A percentile compares a stretch with the other conserved stretches of the same genome.
phyloP scores from a whole-genome alignment of 78 protist genomes.

The Tieghemostelium lacteum region DNA sequence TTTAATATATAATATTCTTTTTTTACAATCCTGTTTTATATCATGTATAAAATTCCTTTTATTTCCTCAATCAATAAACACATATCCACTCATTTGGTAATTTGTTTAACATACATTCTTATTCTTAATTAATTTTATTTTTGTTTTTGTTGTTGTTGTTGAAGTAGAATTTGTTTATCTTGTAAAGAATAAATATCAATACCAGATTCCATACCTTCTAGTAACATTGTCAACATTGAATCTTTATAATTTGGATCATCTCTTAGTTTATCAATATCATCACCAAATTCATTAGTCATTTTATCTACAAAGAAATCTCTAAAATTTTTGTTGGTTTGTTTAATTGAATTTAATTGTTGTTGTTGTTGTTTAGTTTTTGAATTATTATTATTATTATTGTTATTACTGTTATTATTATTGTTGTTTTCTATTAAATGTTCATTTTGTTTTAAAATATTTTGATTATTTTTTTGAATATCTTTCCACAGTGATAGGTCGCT shows the following conservation, averaged over 20 bases:
- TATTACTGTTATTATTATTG: neutral
- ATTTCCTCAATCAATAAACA: too few relatives aligned
- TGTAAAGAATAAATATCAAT: slow-evolving; percentile 39
- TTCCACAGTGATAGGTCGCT: slow-evolving; percentile 72
- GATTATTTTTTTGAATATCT: slow-evolving; percentile 55
- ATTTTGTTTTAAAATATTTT: slow-evolving; percentile 1
- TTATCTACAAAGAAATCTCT: slow-evolving; percentile 61
- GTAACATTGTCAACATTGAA: slow-evolving; percentile 36
- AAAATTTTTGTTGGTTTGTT: slow-evolving; percentile 29
- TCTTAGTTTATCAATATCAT: slow-evolving; percentile 69
- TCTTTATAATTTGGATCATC: slow-evolving; percentile 50
- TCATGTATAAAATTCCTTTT: too few relatives aligned
- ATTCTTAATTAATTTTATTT: too few relatives aligned
- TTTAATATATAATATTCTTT: too few relatives aligned
- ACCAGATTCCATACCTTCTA: slow-evolving; percentile 72
- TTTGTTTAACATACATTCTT: neutral
- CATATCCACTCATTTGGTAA: too few relatives aligned
- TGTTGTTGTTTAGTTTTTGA: slow-evolving; percentile 11
- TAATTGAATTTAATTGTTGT: neutral
- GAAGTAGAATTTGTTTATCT: slow-evolving; percentile 32
- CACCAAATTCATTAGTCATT: slow-evolving; percentile 75
- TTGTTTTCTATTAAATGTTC: slow-evolving; percentile 12
- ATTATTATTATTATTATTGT: slow-evolving; percentile 1
- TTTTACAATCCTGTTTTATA: too few relatives aligned
- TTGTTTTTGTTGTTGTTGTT: neutral